Conservation (phyloP, 2,329 filamentous ascomycete species). For the Fusarium avenaceum region DNA sequence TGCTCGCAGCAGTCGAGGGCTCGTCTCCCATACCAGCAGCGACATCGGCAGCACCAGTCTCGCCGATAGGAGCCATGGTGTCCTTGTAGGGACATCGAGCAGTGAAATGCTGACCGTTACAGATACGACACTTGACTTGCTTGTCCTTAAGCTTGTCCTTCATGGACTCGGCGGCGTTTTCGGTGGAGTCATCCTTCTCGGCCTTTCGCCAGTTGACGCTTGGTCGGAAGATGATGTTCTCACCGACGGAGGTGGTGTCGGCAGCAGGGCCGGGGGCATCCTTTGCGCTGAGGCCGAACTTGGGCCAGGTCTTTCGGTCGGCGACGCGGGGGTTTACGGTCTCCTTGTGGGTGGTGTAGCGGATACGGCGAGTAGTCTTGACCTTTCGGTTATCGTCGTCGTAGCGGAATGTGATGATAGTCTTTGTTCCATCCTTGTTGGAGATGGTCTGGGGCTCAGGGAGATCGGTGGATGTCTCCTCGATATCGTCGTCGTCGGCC, state of each 20-base stretch:
- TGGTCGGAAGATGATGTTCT: constrained; percentile 98
- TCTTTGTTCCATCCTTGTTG: constrained; percentile 99
- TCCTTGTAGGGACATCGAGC: constrained; percentile 99
- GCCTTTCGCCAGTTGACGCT: constrained; percentile 94
- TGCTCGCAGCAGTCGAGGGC: constrained; percentile 59
- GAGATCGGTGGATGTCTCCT: constrained; percentile 77
- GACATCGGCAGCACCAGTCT: constrained; percentile 66
- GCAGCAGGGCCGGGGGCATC: constrained; percentile 84
- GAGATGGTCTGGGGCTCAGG: constrained; percentile 89
- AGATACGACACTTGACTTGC: constrained; percentile 99
- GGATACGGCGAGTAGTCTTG: constrained; percentile 96
- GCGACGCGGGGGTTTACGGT: constrained; percentile 97
- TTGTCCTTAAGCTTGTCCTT: constrained; percentile 95
- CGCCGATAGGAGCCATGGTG: constrained; percentile 91
- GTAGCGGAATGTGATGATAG: constrained; percentile 88
- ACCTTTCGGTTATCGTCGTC: constrained; percentile 96
- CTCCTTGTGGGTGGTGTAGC: constrained; percentile 90
- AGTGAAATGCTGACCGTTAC: constrained; percentile 98
- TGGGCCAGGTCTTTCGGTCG: constrained; percentile 91
- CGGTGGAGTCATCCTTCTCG: constrained; percentile 83
- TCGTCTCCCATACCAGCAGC: constrained; percentile 69
- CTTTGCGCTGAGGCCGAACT: constrained; percentile 92
- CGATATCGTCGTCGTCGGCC: constrained; percentile 95
- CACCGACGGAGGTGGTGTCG: constrained; percentile 92
- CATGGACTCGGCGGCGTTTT: constrained; percentile 78